Evolutionary conservation across 352 stramenopile genomes (phyloP).

Genomic region (Globisporangium paddicum): DNA sequence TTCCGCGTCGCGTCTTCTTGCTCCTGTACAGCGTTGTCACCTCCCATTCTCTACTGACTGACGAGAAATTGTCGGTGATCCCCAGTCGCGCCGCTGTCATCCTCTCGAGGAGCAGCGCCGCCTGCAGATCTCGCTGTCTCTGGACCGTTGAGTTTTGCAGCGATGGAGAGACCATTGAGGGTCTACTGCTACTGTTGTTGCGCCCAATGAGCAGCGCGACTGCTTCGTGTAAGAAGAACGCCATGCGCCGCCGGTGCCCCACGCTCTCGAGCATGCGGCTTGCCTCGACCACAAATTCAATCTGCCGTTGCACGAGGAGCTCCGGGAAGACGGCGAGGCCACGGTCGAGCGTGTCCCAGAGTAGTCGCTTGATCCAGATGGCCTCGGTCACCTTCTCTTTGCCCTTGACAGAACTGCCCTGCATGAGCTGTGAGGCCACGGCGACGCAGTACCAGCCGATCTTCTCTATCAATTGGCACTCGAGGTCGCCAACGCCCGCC

Average conservation of each 20-base stretch:
- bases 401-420: not conserved
- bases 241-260: constrained; percentile 54
- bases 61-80: constrained; percentile 20
- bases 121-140: constrained; percentile 46
- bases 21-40: constrained; percentile 35
- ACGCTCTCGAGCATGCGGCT: constrained; percentile 66
- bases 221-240: constrained; percentile 72
- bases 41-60: constrained; percentile 27
- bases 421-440: constrained; percentile 30
- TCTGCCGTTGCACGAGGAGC: constrained; percentile 38
- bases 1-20: constrained; percentile 16
- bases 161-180: constrained; percentile 8
- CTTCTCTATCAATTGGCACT: constrained; percentile 65
- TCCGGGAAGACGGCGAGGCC: constrained; percentile 49
- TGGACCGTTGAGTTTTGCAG: constrained; percentile 14
- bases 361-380: constrained; percentile 64
- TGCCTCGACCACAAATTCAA: constrained; percentile 61
- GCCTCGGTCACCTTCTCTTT: constrained; percentile 45
- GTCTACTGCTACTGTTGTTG: constrained; percentile 18
- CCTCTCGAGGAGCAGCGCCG: constrained; percentile 49
- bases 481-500: constrained; percentile 58
- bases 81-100: constrained; percentile 45
- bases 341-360: constrained; percentile 66
- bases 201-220: constrained; percentile 36
- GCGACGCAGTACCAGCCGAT: constrained; percentile 68